Percentiles rank a stretch among this genome's conserved stretches.
phyloP scores from a whole-genome alignment of 352 stramenopile genomes.

The Poterioochromonas sp. region DNA sequence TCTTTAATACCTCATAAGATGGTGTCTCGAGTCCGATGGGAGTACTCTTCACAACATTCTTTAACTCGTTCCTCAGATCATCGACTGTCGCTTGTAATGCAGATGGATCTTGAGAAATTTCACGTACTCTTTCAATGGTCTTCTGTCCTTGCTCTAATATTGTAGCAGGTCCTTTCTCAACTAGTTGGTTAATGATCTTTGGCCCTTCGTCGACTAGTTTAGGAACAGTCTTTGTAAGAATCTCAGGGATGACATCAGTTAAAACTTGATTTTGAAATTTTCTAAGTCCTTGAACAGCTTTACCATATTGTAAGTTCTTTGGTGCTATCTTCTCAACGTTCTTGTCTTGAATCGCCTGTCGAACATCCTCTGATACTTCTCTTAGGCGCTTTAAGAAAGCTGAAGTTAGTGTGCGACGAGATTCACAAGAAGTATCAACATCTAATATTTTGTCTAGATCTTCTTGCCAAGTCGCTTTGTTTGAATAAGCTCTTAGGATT shows the following conservation, averaged over 20 bases:
- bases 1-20: not conserved
- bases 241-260: constrained; percentile 32
- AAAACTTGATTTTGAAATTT: constrained; percentile 17
- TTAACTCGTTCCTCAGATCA: not conserved
- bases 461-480: constrained; percentile 32
- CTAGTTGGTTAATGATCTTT: constrained; percentile 15
- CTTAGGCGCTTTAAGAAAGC: not conserved
- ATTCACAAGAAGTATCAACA: constrained; percentile 19
- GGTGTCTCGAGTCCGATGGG: constrained; percentile 12
- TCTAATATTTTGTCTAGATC: constrained; percentile 26
- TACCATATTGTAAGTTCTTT: constrained; percentile 15
- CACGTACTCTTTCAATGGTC: not conserved
- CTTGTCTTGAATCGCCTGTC: constrained; percentile 1
- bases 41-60: constrained; percentile 19
- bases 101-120: not conserved
- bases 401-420: not conserved
- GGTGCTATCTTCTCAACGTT: constrained; percentile 26
- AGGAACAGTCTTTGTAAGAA: constrained; percentile 16
- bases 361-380: not conserved
- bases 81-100: constrained; percentile 22
- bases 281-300: constrained; percentile 6
- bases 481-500: no score
- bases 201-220: constrained; percentile 16
- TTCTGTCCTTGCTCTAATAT: not conserved
- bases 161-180: constrained; percentile 24